Percentiles rank a stretch among this genome's conserved stretches.
phyloP scores from a whole-genome alignment of 2,329 filamentous ascomycete genomes.

The Trichoderma brevicompactum region DNA sequence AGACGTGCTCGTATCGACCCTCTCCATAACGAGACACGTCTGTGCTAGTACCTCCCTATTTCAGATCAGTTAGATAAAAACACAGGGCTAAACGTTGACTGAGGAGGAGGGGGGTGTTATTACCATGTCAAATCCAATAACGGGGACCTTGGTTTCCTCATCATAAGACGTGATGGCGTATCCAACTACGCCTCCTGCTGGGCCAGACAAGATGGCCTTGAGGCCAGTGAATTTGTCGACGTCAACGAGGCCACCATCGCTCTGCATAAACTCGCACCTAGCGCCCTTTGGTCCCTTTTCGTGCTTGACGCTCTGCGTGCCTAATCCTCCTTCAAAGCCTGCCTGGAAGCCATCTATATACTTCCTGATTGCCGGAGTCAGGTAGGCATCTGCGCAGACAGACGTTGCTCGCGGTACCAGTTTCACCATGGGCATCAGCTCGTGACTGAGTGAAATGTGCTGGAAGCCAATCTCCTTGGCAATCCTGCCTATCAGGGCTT shows the following conservation, averaged over 20 bases:
- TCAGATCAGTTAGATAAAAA: neutral
- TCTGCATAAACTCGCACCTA: slow-evolving; percentile 95
- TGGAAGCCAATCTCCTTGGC: slow-evolving; percentile 74
- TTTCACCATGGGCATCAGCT: slow-evolving; percentile 52
- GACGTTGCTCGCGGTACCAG: slow-evolving; percentile 49
- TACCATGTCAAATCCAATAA: slow-evolving; percentile 93
- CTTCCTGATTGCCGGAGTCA: slow-evolving; percentile 49
- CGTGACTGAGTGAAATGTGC: slow-evolving; percentile 68
- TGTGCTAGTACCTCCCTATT: slow-evolving; percentile 78
- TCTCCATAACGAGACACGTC: slow-evolving; percentile 87
- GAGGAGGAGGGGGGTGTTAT: slow-evolving; percentile 1
- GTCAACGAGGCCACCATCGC: slow-evolving; percentile 74
- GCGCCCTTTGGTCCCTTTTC: slow-evolving; percentile 69
- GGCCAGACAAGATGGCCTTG: slow-evolving; percentile 83
- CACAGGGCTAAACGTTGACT: neutral
- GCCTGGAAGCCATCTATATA: slow-evolving; percentile 73
- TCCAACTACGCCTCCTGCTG: slow-evolving; percentile 90
- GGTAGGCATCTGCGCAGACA: slow-evolving; percentile 50
- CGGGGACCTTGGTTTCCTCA: slow-evolving; percentile 75
- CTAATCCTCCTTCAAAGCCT: slow-evolving; percentile 81
- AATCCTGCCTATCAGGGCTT: slow-evolving; percentile 74
- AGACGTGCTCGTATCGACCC: slow-evolving; percentile 89
- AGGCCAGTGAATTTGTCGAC: slow-evolving; percentile 83
- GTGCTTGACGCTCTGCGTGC: slow-evolving; percentile 72
- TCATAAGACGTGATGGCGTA: slow-evolving; percentile 93